Conservation (phyloP, 1,284 basidiomycete species). For the Melanopsichium pennsylvanicum region DNA sequence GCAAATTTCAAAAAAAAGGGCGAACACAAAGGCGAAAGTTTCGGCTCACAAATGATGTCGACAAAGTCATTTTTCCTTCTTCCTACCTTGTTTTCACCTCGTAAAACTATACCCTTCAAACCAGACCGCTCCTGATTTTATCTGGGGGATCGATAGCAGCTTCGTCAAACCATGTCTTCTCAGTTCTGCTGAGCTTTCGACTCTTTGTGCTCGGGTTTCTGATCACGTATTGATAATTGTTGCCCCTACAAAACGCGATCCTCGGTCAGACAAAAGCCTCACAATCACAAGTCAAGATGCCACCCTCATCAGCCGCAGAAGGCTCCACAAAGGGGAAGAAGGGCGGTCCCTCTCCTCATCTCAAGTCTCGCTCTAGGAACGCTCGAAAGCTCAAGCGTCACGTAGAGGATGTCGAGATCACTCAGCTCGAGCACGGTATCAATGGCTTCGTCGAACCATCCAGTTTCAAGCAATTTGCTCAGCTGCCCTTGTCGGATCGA, state of each 20-base stretch:
- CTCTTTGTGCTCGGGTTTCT: background rate
- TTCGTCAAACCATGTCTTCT: background rate
- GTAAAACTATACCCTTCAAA: too few species aligned
- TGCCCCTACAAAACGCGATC: too few species aligned
- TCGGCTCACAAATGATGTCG: background rate
- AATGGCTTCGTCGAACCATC: constrained; percentile 26
- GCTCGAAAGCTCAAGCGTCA: constrained; percentile 55
- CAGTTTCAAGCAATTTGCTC: constrained; percentile 43
- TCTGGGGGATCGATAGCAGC: too few species aligned
- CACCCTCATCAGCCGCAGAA: constrained; percentile 25
- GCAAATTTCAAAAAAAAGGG: background rate
- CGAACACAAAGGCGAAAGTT: constrained; percentile 2
- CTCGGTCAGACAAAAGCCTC: too few species aligned
- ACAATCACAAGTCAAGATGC: constrained; percentile 17
- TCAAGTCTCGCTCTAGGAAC: constrained; percentile 47
- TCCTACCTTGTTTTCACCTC: too few species aligned
- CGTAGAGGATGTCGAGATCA: constrained; percentile 53
- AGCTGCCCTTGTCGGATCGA: constrained; percentile 56
- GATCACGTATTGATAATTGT: too few species aligned
- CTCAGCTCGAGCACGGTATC: constrained; percentile 40
- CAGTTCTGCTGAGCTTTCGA: background rate
- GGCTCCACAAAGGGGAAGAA: constrained; percentile 40
- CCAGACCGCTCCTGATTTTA: too few species aligned
- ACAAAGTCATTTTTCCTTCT: too few species aligned
- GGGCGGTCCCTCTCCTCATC: constrained; percentile 27